A percentile compares a stretch with the other conserved stretches of the same genome.
phyloP scores from a whole-genome alignment of 345 rosid genomes.

The Corymbia maculata region DNA sequence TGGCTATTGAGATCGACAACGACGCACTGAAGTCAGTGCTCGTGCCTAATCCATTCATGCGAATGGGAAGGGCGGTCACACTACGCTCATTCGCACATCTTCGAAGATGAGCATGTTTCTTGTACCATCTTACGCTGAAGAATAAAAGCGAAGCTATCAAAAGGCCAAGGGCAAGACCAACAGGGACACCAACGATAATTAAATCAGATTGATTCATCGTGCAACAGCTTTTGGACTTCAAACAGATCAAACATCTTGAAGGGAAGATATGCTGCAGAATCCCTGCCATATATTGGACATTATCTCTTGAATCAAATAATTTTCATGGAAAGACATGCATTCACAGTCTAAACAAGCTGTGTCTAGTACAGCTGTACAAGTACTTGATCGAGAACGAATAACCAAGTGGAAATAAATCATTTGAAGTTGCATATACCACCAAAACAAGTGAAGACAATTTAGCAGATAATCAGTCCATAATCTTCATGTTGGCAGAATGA shows the following conservation, averaged over 20 bases:
- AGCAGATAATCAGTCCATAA: background rate
- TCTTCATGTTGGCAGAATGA: background rate
- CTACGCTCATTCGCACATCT: constrained; percentile 46
- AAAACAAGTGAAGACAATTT: background rate
- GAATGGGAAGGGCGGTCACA: constrained; percentile 53
- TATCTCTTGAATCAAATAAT: background rate
- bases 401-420: background rate
- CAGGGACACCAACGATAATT: constrained; percentile 57
- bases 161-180: constrained; percentile 69
- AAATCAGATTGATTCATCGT: constrained; percentile 50
- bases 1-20: constrained; percentile 25
- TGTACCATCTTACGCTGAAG: constrained; percentile 59
- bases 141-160: constrained; percentile 59
- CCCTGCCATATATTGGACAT: constrained; percentile 6
- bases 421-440: background rate
- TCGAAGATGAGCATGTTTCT: constrained; percentile 33
- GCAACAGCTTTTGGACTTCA: constrained; percentile 20
- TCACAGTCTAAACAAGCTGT: background rate
- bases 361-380: background rate
- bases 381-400: background rate
- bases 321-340: background rate
- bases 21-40: constrained; percentile 68
- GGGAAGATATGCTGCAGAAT: constrained; percentile 9
- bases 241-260: constrained; percentile 39
- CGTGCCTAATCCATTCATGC: constrained; percentile 53